phyloP scores from a whole-genome alignment of 345 rosid species.

The Arabis hirsuta region DNA sequence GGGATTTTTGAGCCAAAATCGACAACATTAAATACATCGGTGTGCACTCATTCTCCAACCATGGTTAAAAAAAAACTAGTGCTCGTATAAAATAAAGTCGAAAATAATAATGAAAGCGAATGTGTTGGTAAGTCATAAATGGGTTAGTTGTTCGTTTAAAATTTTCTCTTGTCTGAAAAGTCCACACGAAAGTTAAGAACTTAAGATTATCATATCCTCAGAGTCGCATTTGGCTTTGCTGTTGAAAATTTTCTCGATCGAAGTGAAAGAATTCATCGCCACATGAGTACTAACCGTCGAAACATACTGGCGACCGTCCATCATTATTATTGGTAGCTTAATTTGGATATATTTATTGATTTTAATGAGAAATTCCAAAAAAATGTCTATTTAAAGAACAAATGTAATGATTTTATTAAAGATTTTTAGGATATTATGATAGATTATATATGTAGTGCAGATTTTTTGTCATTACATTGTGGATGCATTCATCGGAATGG shows the following conservation, averaged over 20 bases:
- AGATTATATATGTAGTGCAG: too few relatives aligned
- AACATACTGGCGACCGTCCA: conserved; percentile 32
- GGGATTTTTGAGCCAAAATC: conserved; percentile 1
- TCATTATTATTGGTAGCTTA: conserved; percentile 2
- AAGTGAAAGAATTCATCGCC: conserved; percentile 9
- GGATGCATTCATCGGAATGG: too few relatives aligned
- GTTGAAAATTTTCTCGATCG: conserved; percentile 26
- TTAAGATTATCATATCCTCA: conserved; percentile 18
- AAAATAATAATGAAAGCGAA: conserved; percentile 16
- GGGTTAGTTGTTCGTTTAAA: conserved; percentile 36
- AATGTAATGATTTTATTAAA: too few relatives aligned
- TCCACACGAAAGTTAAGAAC: conserved; percentile 34
- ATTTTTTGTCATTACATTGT: too few relatives aligned
- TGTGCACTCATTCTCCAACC: conserved; percentile 22
- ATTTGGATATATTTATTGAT: not conserved
- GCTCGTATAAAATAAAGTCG: not conserved
- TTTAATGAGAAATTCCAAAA: not conserved
- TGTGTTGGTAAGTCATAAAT: conserved; percentile 34
- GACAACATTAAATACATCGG: conserved; percentile 28
- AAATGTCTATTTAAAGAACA: too few relatives aligned
- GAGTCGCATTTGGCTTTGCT: conserved; percentile 24
- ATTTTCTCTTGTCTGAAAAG: conserved; percentile 33
- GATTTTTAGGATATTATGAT: too few relatives aligned
- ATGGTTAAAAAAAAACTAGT: not conserved
- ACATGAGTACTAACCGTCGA: conserved; percentile 31